phyloP scores from a whole-genome alignment of 768 basidiomycete genomes.

The Termitomyces sp. region DNA sequence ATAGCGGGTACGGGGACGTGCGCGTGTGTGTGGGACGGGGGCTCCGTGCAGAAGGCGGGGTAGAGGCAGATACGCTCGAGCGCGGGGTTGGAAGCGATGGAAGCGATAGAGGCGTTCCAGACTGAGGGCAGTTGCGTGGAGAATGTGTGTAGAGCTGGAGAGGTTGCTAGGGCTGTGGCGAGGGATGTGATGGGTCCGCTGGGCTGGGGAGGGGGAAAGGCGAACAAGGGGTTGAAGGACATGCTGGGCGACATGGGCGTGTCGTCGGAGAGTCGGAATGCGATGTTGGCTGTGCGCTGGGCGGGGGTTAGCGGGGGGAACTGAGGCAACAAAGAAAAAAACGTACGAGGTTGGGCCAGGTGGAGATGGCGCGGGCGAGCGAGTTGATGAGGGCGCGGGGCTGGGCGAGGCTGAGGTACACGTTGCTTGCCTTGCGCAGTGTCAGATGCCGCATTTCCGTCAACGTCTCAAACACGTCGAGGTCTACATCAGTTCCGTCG shows the following conservation, averaged over 20 bases:
- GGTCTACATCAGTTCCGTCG: constrained; percentile 22
- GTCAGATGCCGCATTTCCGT: constrained; percentile 38
- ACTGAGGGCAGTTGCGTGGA: constrained; percentile 51
- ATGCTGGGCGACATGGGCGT: constrained; percentile 21
- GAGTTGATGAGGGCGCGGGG: constrained; percentile 38
- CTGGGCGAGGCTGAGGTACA: constrained; percentile 52
- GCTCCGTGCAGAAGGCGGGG: background rate
- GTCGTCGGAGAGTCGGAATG: constrained; percentile 53
- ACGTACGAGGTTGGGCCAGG: constrained; percentile 47
- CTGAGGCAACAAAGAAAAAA: background rate
- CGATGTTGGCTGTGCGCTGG: constrained; percentile 45
- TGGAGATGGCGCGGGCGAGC: constrained; percentile 37
- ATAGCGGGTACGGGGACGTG: constrained; percentile 9
- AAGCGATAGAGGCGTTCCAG: constrained; percentile 52
- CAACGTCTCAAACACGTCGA: constrained; percentile 33
- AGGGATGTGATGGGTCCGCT: constrained; percentile 21
- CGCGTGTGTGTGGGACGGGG: background rate
- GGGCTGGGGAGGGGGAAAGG: constrained; percentile 30
- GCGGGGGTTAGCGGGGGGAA: too few species aligned
- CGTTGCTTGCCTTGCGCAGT: constrained; percentile 43
- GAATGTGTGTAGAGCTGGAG: constrained; percentile 40
- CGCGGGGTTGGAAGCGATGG: constrained; percentile 41
- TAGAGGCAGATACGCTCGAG: constrained; percentile 18
- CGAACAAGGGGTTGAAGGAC: constrained; percentile 16
- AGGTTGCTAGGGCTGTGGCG: constrained; percentile 32